Conservation (phyloP, 352 stramenopile genomes). For the Globisporangium spinosum region DNA sequence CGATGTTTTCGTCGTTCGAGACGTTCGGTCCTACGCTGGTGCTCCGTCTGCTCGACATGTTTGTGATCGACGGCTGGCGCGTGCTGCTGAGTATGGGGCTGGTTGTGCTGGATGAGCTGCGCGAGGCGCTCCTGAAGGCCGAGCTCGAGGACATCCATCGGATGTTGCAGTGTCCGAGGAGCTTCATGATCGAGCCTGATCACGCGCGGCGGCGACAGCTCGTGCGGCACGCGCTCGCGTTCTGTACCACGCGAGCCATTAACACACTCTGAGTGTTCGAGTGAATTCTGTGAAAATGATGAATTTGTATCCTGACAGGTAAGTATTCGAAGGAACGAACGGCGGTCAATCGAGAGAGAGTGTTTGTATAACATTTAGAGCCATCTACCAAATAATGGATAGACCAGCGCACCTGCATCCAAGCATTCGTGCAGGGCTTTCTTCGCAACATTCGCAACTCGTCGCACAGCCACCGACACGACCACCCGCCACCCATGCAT, state of each 20-base stretch:
- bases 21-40: slow-evolving; percentile 67
- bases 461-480: no score
- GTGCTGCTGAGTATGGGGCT: slow-evolving; percentile 78
- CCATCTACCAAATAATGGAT: not conserved
- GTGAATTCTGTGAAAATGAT: not conserved
- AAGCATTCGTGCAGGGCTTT: not conserved
- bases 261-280: slow-evolving; percentile 22
- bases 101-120: slow-evolving; percentile 72
- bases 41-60: slow-evolving; percentile 69
- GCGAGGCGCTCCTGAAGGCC: slow-evolving; percentile 38
- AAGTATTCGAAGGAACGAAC: not conserved
- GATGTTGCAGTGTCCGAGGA: slow-evolving; percentile 59
- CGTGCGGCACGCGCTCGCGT: slow-evolving; percentile 53
- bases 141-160: slow-evolving; percentile 72
- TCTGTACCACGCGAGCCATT: slow-evolving; percentile 57
- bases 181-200: slow-evolving; percentile 45
- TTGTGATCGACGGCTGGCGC: slow-evolving; percentile 76
- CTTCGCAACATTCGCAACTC: no score
- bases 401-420: not conserved
- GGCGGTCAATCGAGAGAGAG: not conserved
- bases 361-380: not conserved
- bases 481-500: no score
- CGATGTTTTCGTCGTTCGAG: slow-evolving; percentile 81
- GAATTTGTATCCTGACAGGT: not conserved
- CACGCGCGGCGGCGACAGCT: slow-evolving; percentile 40